Evolutionary conservation across 805 yeast species (phyloP), one percentile per base, ranked within the genome.

Genomic region (Metschnikowia hibisci): DNA sequence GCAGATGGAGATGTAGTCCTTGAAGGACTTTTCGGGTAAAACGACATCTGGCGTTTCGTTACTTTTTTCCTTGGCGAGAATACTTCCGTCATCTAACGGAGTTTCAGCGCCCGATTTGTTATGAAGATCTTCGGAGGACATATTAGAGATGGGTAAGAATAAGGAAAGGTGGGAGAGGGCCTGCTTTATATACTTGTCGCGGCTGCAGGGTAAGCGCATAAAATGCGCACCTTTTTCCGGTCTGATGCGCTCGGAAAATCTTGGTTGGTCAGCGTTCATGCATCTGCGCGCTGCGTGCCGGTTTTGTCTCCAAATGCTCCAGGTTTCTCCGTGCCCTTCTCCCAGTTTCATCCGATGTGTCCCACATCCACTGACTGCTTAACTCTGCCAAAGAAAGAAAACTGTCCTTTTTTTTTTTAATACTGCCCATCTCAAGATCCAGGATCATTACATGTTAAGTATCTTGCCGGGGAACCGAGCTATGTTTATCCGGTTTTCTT

Each of bases 1-100:
- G 66, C 67, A 41, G 56, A 66, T 63, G 44, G 46, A 84, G 69
- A 56, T 66, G 74, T 40, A 54, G 40, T 67, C 74, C 44, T 60
- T 63, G 39, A 53, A 44, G 9, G 62, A 45, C 50, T 64, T 69
- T 43, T 61, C 55, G 10, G 71, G 69, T 45, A 65, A 43, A 36
- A 42, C 36, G 32, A 14, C 30, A 26, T 42, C 32, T 3, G 47
- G 35, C 20, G 34, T 39, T 2, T 44, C 47, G 22, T 41, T 33
- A 26, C 41, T 45, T 40, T 58, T 53, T 39, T 54, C 55, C 33
- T 55, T 37, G 22, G 40, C 60, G 26, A 61, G 47, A 16, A 64
- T 43, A 29, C 58, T 54, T 43, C 53, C 55, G 33, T 54, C 34
- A 15, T 46, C 54, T 29, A 59, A 59, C 41, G 71, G 70, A 35